Base-by-base conservation (phyloP, 2,329 filamentous ascomycete genomes). In the Fusarium fujikuroi region DNA sequence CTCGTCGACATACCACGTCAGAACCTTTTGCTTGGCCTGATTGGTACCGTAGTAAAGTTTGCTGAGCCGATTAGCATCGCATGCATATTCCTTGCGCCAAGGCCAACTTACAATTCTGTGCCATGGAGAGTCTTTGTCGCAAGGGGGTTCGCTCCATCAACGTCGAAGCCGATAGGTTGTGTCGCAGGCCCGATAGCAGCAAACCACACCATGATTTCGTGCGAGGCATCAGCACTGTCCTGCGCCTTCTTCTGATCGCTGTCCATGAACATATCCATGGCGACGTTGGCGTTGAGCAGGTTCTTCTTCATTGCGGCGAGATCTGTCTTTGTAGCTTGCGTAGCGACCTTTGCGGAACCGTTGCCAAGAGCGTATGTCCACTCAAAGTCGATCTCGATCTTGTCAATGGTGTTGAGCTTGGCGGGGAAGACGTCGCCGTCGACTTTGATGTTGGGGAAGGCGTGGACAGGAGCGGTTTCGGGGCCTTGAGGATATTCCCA, bases 201-300 rank as follows among this genome's bases (percentile, higher is more conserved):
- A 68, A 90, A 84, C 87, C 86, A 89, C 40, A 90, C 83, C 87
- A 89, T 89, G 79, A 90, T 82, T 80, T 90, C 88, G 79, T 84
- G 86, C 15, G 75, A 73, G 5, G 88, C 85, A 9, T 81, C 80
- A 2, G 77, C 77, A 46, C 82, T 85, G 77, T 85, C 78, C 47
- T 77, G 66, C 0, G 88, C 80, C 2, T 77, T 83, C 2, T 70
- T 74, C 60, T 83, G 76, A 76, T 87, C 82, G 32, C 74, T 76
- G 70, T 89, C 87, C 60, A 89, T 79, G 79, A 89, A 90, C 84
- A 90, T 87, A 80, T 90, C 88, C 68, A 90, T 81, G 40, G 87
- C 87, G 39, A 90, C 87, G 81, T 90, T 90, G 78, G 86, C 80
- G 73, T 88, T 87, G 66, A 88, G 78, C 1, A 76, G 69, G n/a